phyloP scores from a whole-genome alignment of 345 rosid genomes.

The Anastatica hierochuntica region DNA sequence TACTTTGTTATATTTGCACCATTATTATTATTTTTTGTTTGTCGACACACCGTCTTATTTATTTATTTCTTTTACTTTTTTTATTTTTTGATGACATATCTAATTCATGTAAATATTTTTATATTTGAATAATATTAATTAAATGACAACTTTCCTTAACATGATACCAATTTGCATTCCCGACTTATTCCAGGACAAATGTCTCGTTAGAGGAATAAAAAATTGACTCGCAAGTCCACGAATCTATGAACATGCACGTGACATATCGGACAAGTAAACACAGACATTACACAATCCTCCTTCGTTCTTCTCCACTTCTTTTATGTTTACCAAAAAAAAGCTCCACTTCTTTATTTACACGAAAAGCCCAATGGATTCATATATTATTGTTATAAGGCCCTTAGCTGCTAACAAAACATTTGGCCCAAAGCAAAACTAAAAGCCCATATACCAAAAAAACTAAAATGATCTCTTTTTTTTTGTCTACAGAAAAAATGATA shows the following conservation, averaged over 20 bases:
- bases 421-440: too few species aligned
- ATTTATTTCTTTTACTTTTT: neutral
- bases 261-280: constrained; percentile 16
- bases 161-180: constrained; percentile 14
- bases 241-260: constrained; percentile 21
- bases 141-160: constrained; percentile 8
- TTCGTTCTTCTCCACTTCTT: too few species aligned
- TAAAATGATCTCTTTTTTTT: too few species aligned
- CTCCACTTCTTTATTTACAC: too few species aligned
- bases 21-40: too few species aligned
- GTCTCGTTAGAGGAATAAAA: neutral
- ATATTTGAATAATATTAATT: neutral
- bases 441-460: neutral
- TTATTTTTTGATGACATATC: neutral
- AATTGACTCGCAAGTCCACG: constrained; percentile 9
- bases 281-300: neutral
- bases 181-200: constrained; percentile 16
- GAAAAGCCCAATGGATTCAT: neutral
- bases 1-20: too few species aligned
- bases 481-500: too few species aligned
- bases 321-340: too few species aligned
- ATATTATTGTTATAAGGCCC: neutral
- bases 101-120: too few species aligned
- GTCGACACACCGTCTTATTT: too few species aligned
- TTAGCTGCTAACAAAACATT: neutral